Conservation (phyloP, 2,329 filamentous ascomycete genomes). For the Penicillium sp. region DNA sequence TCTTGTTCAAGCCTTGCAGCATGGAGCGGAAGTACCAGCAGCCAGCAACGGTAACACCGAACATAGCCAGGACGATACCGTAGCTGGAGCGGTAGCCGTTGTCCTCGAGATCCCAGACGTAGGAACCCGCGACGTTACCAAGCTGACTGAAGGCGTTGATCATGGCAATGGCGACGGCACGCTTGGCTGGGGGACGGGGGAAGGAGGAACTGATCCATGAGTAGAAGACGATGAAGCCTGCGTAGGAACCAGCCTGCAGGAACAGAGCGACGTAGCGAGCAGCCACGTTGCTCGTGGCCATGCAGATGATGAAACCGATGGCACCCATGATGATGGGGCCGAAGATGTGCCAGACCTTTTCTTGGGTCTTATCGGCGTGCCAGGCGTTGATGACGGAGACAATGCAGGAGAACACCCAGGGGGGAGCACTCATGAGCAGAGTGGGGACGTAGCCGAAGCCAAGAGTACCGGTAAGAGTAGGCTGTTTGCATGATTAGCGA, state of each 20-base stretch:
- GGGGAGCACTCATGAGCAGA: conserved; percentile 37
- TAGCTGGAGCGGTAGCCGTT: conserved; percentile 67
- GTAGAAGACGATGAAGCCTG: conserved; percentile 44
- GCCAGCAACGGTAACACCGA: conserved; percentile 56
- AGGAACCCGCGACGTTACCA: conserved; percentile 62
- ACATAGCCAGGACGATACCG: conserved; percentile 67
- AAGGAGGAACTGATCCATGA: conserved; percentile 47
- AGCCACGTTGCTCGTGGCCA: conserved; percentile 58
- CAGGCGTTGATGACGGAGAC: conserved; percentile 58
- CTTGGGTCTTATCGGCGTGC: conserved; percentile 58
- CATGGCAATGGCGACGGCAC: conserved; percentile 69
- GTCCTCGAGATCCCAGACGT: conserved; percentile 62
- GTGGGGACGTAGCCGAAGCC: conserved; percentile 30
- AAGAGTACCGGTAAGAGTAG: conserved; percentile 29
- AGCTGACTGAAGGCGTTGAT: conserved; percentile 69
- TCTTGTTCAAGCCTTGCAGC: conserved; percentile 38
- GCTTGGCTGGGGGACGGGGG: conserved; percentile 73
- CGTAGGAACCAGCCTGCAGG: conserved; percentile 60
- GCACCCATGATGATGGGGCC: conserved; percentile 57
- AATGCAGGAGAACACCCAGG: conserved; percentile 62
- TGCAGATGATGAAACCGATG: conserved; percentile 61
- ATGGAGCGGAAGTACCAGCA: conserved; percentile 52
- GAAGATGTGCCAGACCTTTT: conserved; percentile 57
- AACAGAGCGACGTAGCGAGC: conserved; percentile 64
- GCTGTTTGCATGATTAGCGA: conserved; percentile 16